Evolutionary conservation across 2,329 filamentous ascomycete species (phyloP), one percentile per base, ranked within the genome.

Genomic region (Fusarium keratoplasticum): DNA sequence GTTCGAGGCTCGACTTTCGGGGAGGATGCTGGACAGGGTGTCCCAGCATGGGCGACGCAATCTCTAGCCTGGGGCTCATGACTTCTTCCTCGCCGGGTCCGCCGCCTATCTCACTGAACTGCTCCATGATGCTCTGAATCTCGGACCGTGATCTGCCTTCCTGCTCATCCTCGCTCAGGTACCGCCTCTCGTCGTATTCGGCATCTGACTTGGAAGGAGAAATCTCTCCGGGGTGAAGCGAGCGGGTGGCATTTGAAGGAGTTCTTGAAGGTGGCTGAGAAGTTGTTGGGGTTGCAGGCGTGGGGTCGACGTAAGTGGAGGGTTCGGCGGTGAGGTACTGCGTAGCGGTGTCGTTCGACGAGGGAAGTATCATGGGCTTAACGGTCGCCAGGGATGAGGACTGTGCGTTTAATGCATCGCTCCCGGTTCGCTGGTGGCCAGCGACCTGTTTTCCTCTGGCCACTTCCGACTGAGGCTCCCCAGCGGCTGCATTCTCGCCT

Each of bases 51-150:
- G 95, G 94, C 33, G 93, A 93, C n/a, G 94, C 90, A 68, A 96
- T 89, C 82, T 96, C 95, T 50, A 97, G 83, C 33, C 94, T 89
- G 6, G 95, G 95, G 71, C 95, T 98, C 95, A 98, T 97, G 80
- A 98, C 95, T 82, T 97, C 94, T 60, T 96, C 92, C 70, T 89
- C 91, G 6, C 88, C 92, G 2, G 91, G 93, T 0, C 92, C 94
- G 61, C 91, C 90, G 31, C 90, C 90, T 60, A 90, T 90, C 79
- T 94, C 91, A 76, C 93, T 92, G 77, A 98, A 98, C 83, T 98
- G 96, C 72, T 95, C 94, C 94, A 99, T 98, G 81, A 99, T 98
- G 80, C 90, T 97, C 83, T 98, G 94, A 69, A 99, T 98, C 84
- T 99, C 96, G 7, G 93, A 92, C 68, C 91, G 90, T 1, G 94